A percentile compares a stretch with the other conserved stretches of the same genome.
Conservation (phyloP, 176 grass and related monocot genomes). For the Triticum dicoccoides region DNA sequence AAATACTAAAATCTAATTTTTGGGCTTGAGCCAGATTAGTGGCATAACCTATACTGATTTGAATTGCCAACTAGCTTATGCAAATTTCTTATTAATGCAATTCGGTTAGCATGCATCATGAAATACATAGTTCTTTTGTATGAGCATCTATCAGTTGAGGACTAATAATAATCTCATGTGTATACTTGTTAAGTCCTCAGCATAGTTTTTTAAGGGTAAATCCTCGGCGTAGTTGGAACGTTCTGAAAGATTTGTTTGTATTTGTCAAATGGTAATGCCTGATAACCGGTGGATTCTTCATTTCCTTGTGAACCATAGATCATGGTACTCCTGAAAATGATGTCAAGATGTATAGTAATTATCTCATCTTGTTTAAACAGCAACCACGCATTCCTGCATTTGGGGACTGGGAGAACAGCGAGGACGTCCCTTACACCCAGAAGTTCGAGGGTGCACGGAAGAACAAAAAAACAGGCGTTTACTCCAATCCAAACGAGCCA, state of each 20-base stretch:
- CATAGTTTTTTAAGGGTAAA: background rate
- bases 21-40: constrained; percentile 1
- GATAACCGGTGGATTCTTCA: background rate
- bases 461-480: constrained; percentile 27
- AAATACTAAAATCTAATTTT: background rate
- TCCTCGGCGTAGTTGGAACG: background rate
- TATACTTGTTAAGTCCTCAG: background rate
- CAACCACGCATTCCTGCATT: constrained; percentile 58
- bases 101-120: background rate
- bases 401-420: constrained; percentile 39
- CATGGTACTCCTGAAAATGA: background rate
- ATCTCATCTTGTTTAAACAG: constrained; percentile 38
- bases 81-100: background rate
- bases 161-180: background rate
- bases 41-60: background rate
- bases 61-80: background rate
- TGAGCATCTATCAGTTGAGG: background rate
- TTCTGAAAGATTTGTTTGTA: background rate
- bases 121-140: background rate
- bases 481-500: constrained; percentile 37
- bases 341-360: background rate
- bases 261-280: background rate
- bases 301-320: background rate
- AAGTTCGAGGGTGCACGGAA: constrained; percentile 51
- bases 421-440: constrained; percentile 51